A percentile compares a stretch with the other conserved stretches of the same genome.
Conservation (phyloP, 1,284 basidiomycete genomes). For the Puccinia coronata region DNA sequence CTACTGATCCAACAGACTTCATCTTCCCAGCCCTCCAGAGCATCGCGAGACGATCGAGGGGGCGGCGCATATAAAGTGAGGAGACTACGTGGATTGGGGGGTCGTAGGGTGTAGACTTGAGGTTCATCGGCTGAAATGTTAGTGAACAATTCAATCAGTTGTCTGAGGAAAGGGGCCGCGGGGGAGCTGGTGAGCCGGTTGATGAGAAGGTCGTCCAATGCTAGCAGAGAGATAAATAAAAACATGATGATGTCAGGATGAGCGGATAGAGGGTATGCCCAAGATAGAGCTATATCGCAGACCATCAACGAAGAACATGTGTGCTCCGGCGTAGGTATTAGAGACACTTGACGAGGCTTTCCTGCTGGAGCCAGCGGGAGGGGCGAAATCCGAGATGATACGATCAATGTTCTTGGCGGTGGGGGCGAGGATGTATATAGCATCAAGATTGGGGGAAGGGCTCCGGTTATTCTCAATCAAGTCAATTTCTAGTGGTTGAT, state of each 20-base stretch:
- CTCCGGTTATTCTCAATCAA: conserved; percentile 65
- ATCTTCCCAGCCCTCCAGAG: conserved; percentile 73
- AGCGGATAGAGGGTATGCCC: no score
- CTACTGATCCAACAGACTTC: conserved; percentile 70
- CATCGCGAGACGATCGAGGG: conserved; percentile 64
- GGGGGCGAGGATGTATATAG: conserved; percentile 89
- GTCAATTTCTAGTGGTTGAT: conserved; percentile 60
- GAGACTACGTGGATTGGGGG: conserved; percentile 69
- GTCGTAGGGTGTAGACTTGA: conserved; percentile 74
- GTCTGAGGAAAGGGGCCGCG: conserved; percentile 33
- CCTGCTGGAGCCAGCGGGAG: conserved; percentile 10
- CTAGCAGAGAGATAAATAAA: no score
- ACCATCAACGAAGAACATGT: conserved; percentile 96
- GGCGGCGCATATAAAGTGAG: conserved; percentile 83
- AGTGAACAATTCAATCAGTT: conserved; percentile 42
- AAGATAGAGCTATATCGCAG: no score
- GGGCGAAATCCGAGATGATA: conserved; percentile 79
- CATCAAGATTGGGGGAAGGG: conserved; percentile 78
- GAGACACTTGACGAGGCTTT: conserved; percentile 33
- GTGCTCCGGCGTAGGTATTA: conserved; percentile 77
- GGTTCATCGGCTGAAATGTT: conserved; percentile 65
- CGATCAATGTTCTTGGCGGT: conserved; percentile 91
- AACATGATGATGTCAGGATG: conserved; percentile 20
- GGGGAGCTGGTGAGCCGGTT: conserved; percentile 37
- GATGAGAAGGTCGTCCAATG: conserved; percentile 44